Conservation (phyloP, 306 rosid species). For the Pterocarpus macrocarpus region DNA sequence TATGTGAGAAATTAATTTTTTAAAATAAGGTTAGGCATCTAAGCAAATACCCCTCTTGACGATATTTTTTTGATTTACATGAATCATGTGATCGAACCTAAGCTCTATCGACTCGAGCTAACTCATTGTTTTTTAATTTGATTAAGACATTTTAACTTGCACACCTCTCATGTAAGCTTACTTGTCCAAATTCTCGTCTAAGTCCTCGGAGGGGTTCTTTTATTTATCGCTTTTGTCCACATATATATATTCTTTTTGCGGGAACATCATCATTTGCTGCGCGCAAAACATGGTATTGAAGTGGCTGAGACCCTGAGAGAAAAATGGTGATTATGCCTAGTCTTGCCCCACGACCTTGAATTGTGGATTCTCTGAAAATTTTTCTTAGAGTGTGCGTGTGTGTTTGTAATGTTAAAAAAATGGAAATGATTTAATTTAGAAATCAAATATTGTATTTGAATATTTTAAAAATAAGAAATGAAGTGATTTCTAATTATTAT, state of each 20-base stretch:
- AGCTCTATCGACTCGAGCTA: too few relatives aligned
- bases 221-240: constrained; percentile 7
- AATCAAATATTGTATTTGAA: too few relatives aligned
- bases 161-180: neutral
- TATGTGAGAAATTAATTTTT: too few relatives aligned
- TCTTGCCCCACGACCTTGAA: neutral
- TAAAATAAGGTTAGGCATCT: too few relatives aligned
- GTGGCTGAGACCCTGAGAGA: neutral
- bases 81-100: too few relatives aligned
- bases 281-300: neutral
- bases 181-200: neutral
- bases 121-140: neutral
- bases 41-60: too few relatives aligned
- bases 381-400: too few relatives aligned
- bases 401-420: too few relatives aligned
- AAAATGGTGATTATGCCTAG: neutral
- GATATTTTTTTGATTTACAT: too few relatives aligned
- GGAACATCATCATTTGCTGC: constrained; percentile 2
- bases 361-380: neutral
- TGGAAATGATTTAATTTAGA: too few relatives aligned
- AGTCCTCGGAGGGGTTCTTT: constrained; percentile 5
- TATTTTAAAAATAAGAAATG: too few relatives aligned
- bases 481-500: too few relatives aligned
- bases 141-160: constrained; percentile 35
- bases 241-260: neutral